Conservation (phyloP, 805 yeast species). For the Cyberlindnera xishuangbannaensis region DNA sequence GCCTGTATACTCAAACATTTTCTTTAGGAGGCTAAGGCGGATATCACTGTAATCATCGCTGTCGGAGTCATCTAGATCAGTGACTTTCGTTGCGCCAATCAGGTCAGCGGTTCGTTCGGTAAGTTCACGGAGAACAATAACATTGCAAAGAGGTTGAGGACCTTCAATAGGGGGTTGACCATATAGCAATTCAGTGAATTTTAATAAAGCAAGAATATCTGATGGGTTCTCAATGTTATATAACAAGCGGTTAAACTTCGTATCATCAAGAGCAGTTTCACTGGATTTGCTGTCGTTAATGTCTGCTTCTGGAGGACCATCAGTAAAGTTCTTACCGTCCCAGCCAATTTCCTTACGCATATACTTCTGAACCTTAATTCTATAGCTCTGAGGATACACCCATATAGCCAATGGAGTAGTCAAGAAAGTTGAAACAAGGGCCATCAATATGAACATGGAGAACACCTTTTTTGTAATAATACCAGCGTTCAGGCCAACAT, state of each 20-base stretch:
- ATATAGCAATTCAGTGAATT: conserved; percentile 20
- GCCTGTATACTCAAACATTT: conserved; percentile 31
- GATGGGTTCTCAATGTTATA: conserved; percentile 23
- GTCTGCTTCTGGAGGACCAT: conserved; percentile 6
- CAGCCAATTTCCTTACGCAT: conserved; percentile 26
- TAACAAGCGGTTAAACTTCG: conserved; percentile 15
- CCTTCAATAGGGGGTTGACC: conserved; percentile 22
- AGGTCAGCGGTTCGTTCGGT: conserved; percentile 67
- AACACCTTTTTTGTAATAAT: conserved; percentile 60
- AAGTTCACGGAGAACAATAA: conserved; percentile 50
- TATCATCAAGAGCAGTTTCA: conserved; percentile 10
- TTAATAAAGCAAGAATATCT: conserved; percentile 20
- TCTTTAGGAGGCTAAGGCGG: conserved; percentile 28
- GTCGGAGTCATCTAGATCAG: conserved; percentile 21
- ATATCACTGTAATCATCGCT: conserved; percentile 22
- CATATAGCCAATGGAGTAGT: conserved; percentile 69
- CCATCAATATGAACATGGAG: conserved; percentile 83
- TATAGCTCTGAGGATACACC: conserved; percentile 56
- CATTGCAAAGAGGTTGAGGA: conserved; percentile 35
- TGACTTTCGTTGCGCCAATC: conserved; percentile 52
- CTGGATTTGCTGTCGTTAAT: conserved; percentile 4
- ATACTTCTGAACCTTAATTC: conserved; percentile 40
- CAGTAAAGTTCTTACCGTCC: conserved; percentile 24
- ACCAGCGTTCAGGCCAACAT: conserved; percentile 65
- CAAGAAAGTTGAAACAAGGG: conserved; percentile 67